A percentile compares a stretch with the other conserved stretches of the same genome.
These are phyloP conservation scores for Ramaria rubella DNA, from an alignment of 768 basidiomycete species.

Conservation along the genomic window DNA sequence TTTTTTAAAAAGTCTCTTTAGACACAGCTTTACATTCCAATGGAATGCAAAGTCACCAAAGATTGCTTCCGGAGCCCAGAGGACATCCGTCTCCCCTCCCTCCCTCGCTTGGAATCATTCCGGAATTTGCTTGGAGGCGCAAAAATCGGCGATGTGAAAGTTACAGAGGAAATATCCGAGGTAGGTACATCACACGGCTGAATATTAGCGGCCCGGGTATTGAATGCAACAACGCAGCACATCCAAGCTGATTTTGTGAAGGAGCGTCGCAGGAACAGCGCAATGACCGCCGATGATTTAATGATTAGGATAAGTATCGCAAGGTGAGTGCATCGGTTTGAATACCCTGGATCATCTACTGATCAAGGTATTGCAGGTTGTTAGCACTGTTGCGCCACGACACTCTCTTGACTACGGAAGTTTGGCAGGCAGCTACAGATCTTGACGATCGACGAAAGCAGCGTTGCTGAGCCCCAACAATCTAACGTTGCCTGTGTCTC, in stretches of 20 bases:
- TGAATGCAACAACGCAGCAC: constrained; percentile 50
- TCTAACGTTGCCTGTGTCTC: neutral
- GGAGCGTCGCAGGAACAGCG: constrained; percentile 32
- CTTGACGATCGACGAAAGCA: constrained; percentile 43
- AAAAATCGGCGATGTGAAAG: constrained; percentile 46
- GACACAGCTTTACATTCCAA: constrained; percentile 53
- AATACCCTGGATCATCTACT: constrained; percentile 5
- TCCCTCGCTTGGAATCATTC: constrained; percentile 46
- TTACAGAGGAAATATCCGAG: constrained; percentile 52
- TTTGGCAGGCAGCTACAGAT: constrained; percentile 61
- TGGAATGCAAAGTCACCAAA: constrained; percentile 29
- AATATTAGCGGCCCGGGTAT: no score
- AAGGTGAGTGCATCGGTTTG: constrained; percentile 39
- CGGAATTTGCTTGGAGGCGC: constrained; percentile 56
- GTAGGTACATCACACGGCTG: constrained; percentile 30
- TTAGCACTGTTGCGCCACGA: constrained; percentile 57
- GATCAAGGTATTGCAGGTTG: constrained; percentile 35
- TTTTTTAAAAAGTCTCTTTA: constrained; percentile 25
- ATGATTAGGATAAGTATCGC: constrained; percentile 62
- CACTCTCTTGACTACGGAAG: constrained; percentile 44
- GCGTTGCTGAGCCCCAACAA: neutral
- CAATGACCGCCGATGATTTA: constrained; percentile 52
- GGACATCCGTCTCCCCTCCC: constrained; percentile 38
- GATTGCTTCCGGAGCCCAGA: constrained; percentile 44
- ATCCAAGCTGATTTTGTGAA: constrained; percentile 71